Conservation (phyloP, 179 eudicot genomes). For the Actinidia arguta region DNA sequence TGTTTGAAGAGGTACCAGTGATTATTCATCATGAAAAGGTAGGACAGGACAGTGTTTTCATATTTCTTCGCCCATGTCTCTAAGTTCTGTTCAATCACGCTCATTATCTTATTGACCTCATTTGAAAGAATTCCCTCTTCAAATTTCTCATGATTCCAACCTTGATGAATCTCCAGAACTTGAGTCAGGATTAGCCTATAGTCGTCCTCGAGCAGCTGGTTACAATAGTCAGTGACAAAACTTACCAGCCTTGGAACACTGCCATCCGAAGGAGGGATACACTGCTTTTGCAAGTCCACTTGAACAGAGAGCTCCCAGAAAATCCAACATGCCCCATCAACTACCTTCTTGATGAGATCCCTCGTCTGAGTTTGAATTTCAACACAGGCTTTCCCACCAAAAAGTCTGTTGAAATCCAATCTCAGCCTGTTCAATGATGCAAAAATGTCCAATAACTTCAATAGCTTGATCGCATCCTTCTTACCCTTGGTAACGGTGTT, state of each 20-base stretch:
- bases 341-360: constrained; percentile 71
- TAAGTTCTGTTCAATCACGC: constrained; percentile 64
- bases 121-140: constrained; percentile 39
- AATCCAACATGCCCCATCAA: constrained; percentile 66
- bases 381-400: constrained; percentile 60
- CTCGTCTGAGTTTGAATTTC: constrained; percentile 68
- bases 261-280: constrained; percentile 64
- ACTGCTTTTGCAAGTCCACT: constrained; percentile 63
- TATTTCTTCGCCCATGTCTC: constrained; percentile 70
- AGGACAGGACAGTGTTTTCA: constrained; percentile 51
- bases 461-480: constrained; percentile 86
- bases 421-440: constrained; percentile 58
- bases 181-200: constrained; percentile 49
- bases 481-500: constrained; percentile 60
- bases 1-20: constrained; percentile 58
- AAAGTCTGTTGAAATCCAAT: constrained; percentile 68
- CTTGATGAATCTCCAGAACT: constrained; percentile 64
- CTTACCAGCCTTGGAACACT: constrained; percentile 68
- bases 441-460: constrained; percentile 75
- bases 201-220: constrained; percentile 65
- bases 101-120: constrained; percentile 59
- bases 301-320: constrained; percentile 75
- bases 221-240: constrained; percentile 72
- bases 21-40: constrained; percentile 79
- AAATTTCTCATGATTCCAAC: constrained; percentile 47